Base-by-base conservation (phyloP, 1,139 yeast species). In the Yamadazyma aaseri region DNA sequence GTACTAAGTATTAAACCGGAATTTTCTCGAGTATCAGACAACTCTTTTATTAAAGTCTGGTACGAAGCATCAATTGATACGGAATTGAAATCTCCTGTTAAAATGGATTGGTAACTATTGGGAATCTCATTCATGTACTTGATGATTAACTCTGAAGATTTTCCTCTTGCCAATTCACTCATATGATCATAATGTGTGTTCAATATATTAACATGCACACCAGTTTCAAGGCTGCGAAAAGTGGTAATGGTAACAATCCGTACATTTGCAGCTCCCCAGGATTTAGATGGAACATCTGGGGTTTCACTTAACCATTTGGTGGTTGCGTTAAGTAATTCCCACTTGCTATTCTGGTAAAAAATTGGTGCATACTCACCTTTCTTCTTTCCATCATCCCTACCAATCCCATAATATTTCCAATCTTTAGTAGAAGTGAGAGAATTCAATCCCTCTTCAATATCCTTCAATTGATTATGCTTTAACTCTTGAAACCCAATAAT, bases 291-390 rank as follows among this genome's bases (percentile, higher is more conserved):
- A 2, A 33, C 47, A 31, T 52, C 57, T 2, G 76, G 75, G 4
- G 72, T 62, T 5, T 55, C 48, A 31, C 72, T 61, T 25, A 71
- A 51, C 76, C 77, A 71, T 38, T 56, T 55, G 5, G 71, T 65
- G n/a, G 65, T 60, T 34, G 56, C 53, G 25, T 60, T 53, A 10
- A 59, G 31, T 17, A 71, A 39, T 16, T 49, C 39, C 55, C 71
- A 56, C 16, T 51, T 55, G 1, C 47, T 32, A 3, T 53, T 47
- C 31, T 63, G 54, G 45, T 59, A 70, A 23, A 65, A 54, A n/a
- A 73, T 58, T 1, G 77, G 75, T 26, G 73, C 62, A 39, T 55
- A 69, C 39, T 73, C 78, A 6, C 77, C 76, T 3, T 49, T 45
- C 7, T 48, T 46, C 5, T 44, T 40, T 2, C 77, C 77, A 46